These are phyloP conservation scores for Malassezia vespertilionis DNA, from an alignment of 1,284 basidiomycete genomes.

Conservation along the genomic window DNA sequence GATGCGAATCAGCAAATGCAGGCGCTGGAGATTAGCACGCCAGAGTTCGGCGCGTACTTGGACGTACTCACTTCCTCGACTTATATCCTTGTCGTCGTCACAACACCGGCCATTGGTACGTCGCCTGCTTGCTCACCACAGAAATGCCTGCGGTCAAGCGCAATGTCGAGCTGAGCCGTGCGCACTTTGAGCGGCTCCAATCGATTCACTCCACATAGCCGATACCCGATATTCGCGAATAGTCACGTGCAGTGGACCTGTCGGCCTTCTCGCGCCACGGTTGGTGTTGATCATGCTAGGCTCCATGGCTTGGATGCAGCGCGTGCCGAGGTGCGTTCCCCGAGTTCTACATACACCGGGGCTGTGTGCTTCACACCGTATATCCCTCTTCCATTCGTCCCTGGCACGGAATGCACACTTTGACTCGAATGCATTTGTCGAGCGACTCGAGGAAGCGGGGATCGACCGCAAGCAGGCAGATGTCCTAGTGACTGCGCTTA, in stretches of 20 bases:
- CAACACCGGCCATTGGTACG: slow-evolving; percentile 73
- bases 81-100: slow-evolving; percentile 77
- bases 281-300: no score
- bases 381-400: no score
- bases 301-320: no score
- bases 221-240: no score
- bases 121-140: slow-evolving; percentile 42
- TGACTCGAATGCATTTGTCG: slow-evolving; percentile 42
- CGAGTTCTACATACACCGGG: no score
- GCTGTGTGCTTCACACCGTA: no score
- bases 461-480: slow-evolving; percentile 42
- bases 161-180: slow-evolving; percentile 67
- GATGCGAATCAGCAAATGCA: slow-evolving; percentile 51
- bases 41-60: slow-evolving; percentile 70
- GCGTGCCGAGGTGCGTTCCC: no score
- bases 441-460: slow-evolving; percentile 41
- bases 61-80: slow-evolving; percentile 90
- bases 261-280: no score
- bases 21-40: slow-evolving; percentile 44
- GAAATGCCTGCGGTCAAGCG: slow-evolving; percentile 72
- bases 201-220: no score
- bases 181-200: slow-evolving; percentile 58
- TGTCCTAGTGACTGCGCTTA: slow-evolving; percentile 35
- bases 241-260: no score
- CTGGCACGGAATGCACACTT: slow-evolving; percentile 23